Evolutionary conservation across 495 filamentous ascomycete species (phyloP), one percentile per base, ranked within the genome.

Genomic region (Tuber melanosporum): DNA sequence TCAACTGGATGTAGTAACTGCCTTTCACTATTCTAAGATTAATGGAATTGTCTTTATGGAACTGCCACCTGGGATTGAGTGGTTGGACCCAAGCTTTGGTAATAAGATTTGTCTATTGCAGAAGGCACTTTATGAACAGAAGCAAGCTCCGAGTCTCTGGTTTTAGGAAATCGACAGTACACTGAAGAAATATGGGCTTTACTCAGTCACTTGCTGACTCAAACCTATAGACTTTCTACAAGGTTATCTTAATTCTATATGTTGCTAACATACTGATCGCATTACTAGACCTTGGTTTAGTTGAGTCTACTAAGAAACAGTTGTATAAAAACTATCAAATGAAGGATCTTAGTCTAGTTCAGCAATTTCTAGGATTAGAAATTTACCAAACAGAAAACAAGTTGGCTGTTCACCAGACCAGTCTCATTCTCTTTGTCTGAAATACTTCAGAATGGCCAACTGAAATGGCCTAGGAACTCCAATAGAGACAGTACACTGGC

Each of bases 1-100:
- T 6, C 71, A 82, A 4, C 44, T 82, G 49, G 71, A 82, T 41
- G 74, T 82, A 0, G 62, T 76, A 4, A 78, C 76, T 0, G 75
- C 71, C 0, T 82, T 80, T 42, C 74, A 78, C 1, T 77, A 82
- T 43, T 73, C 71, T 0, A 36, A 32, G 19, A 74, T 80, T 42
- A 45, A 76, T 7, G n/a, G 26, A 32, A 71, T 71, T 4, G 36
- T 80, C 0, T 70, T 45, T 26, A 76, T 80, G 73, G 32, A 77
- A n/a, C 43, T 77, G 4, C 78, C 73, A 3, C 49, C 8, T 0
- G 22, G 49, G 0, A 57, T 57, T 26, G 57, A 77, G 44, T 78
- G 73, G 49, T 26, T 57, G 9, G 49, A 57, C 1, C 7, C 22
- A 12, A 0, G 1, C 22, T 57, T 57, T 26, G 49, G 22, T 9